Conservation (phyloP, 2,329 filamentous ascomycete species). For the Fusarium sp. region DNA sequence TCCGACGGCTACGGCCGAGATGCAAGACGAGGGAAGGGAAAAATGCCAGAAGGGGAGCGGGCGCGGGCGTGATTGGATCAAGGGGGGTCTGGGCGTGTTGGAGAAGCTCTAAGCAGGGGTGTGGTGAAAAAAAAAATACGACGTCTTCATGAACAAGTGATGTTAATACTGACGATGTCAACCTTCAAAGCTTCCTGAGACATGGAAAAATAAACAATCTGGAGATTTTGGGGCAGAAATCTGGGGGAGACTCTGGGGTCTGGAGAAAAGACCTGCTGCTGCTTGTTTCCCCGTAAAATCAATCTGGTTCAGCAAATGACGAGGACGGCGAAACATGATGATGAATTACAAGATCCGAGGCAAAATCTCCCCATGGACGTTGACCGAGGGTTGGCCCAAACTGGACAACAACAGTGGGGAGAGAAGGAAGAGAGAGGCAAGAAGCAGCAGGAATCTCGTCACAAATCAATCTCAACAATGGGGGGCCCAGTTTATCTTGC, state of each 20-base stretch:
- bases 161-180: neutral
- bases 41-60: conserved; percentile 2
- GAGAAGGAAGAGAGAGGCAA: conserved; percentile 5
- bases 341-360: conserved; percentile 3
- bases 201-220: conserved; percentile 19
- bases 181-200: neutral
- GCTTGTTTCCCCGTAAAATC: conserved; percentile 22
- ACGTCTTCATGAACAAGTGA: neutral
- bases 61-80: conserved; percentile 21
- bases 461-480: conserved; percentile 9
- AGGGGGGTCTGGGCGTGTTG: conserved; percentile 11
- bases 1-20: conserved; percentile 38
- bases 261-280: conserved; percentile 18
- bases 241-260: conserved; percentile 35
- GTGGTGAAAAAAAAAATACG: neutral
- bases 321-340: conserved; percentile 3
- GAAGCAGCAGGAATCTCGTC: conserved; percentile 25
- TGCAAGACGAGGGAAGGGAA: conserved; percentile 12
- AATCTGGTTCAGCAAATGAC: conserved; percentile 13
- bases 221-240: conserved; percentile 28
- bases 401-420: conserved; percentile 13
- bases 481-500: conserved; percentile 26
- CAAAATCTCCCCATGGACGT: conserved; percentile 22
- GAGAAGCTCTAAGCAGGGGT: conserved; percentile 29
- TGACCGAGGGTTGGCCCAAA: conserved; percentile 21